Evolutionary conservation across 225 moss, liverwort and hornwort genomes (phyloP), one percentile per base, ranked within the genome.

Genomic region (Thuidium tamariscinum): DNA sequence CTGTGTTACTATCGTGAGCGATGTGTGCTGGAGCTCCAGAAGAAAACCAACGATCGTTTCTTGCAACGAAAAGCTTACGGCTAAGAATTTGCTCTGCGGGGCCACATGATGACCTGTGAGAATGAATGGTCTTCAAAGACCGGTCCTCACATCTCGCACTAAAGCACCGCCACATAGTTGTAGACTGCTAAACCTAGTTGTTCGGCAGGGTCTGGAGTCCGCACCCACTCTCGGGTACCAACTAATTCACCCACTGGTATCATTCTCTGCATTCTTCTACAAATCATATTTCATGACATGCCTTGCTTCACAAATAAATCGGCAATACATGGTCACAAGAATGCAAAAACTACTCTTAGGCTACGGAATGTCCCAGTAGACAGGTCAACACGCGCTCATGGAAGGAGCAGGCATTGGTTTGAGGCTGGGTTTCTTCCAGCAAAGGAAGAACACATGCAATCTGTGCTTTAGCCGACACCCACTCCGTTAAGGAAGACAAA

Each of bases 301-400:
- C 10, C 32, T 74, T 83, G 86, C 92, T 79, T 88, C 89, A 89
- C 30, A 11, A 16, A 18, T 10, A 15, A 34, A 52, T 83, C 83
- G 8, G 88, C 91, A 83, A 27, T 51, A 36, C 80, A 26, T 20
- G 19, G 52, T 46, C 90, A 82, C 30, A 36, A 66, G 44, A 32
- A 80, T 85, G 89, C 89, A 71, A 52, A 5, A 57, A n/a, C 71
- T 21, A 11, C 11, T 10, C 4, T 5, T 15, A n/a, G 3, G 4
- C 3, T 7, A 26, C 8, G 10, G 10, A 36, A 63, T 89, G 83
- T 91, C 81, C 92, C 89, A 87, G 90, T 30, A 86, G 90, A 89
- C 89, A 89, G 89, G 90, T 93, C 89, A 91, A 88, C 79, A 80
- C 82, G 26, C 69, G 88, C 90, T 91, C 89, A 93, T 83, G 17